phyloP scores from a whole-genome alignment of 805 yeast genomes.

The Wickerhamomyces rabaulensis region DNA sequence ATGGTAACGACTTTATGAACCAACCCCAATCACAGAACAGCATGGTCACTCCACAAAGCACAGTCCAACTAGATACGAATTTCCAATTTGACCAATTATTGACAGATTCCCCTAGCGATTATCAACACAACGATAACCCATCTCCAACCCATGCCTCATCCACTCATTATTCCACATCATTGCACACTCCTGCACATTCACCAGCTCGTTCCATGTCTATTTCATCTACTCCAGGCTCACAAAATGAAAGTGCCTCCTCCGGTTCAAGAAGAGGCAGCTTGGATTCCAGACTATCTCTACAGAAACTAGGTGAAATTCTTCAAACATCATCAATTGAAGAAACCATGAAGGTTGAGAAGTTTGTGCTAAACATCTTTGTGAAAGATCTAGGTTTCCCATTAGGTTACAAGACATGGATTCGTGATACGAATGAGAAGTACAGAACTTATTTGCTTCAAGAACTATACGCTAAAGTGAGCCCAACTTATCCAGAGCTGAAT shows the following conservation, averaged over 20 bases:
- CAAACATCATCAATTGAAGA: constrained; percentile 45
- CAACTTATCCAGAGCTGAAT: constrained; percentile 17
- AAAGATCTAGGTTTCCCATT: constrained; percentile 62
- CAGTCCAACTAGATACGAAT: not conserved
- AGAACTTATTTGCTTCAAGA: constrained; percentile 44
- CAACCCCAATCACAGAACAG: not conserved
- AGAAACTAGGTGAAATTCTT: constrained; percentile 48
- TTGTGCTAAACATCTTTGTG: constrained; percentile 46
- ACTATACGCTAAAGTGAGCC: constrained; percentile 34
- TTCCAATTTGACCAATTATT: not conserved
- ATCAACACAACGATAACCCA: not conserved
- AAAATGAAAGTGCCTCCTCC: not conserved
- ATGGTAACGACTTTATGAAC: not conserved
- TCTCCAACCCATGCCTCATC: not conserved
- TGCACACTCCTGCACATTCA: not conserved
- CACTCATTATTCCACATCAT: not conserved
- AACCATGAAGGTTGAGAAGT: constrained; percentile 50
- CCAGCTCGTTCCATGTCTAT: constrained; percentile 1
- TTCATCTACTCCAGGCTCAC: not conserved
- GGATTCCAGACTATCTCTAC: constrained; percentile 54
- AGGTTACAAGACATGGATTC: constrained; percentile 79
- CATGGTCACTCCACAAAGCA: not conserved
- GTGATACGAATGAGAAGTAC: constrained; percentile 59
- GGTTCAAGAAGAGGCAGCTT: constrained; percentile 13
- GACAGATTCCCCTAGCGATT: not conserved